These are phyloP conservation scores for Cercospora zeina DNA, from an alignment of 2,329 filamentous ascomycete species.

Conservation along the genomic window DNA sequence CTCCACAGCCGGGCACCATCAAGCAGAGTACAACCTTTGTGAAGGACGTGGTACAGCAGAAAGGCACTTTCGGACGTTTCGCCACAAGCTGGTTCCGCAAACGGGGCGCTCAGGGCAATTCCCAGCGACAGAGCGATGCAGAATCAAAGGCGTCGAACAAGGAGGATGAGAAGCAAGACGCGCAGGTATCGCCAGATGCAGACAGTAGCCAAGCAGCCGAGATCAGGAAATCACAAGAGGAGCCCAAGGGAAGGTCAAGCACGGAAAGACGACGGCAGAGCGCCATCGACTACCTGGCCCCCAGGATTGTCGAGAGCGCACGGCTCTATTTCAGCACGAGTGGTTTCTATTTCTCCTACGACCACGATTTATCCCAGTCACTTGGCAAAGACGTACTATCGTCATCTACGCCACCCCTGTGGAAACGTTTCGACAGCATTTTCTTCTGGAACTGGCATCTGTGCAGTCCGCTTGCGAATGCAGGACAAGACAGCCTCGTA, in stretches of 20 bases:
- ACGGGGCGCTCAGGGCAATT: constrained; percentile 74
- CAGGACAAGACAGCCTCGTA: constrained; percentile 68
- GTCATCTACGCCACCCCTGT: constrained; percentile 60
- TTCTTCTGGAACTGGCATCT: constrained; percentile 93
- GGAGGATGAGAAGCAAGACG: constrained; percentile 40
- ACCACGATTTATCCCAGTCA: constrained; percentile 81
- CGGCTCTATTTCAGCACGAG: constrained; percentile 78
- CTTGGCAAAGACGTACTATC: constrained; percentile 46
- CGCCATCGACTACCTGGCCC: constrained; percentile 58
- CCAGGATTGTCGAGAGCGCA: constrained; percentile 80
- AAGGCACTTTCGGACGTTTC: constrained; percentile 84
- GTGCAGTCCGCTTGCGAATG: constrained; percentile 69
- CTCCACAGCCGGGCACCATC: constrained; percentile 39
- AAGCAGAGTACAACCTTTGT: constrained; percentile 66
- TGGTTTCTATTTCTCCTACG: constrained; percentile 95
- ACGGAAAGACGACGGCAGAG: constrained; percentile 18
- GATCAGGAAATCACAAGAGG: constrained; percentile 11
- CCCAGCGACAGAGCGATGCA: constrained; percentile 68
- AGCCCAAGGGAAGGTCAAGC: constrained; percentile 6
- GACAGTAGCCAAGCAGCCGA: constrained; percentile 29
- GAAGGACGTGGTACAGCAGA: constrained; percentile 81
- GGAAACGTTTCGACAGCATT: constrained; percentile 65
- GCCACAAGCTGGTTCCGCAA: constrained; percentile 89
- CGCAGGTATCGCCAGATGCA: constrained; percentile 33
- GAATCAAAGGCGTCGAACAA: constrained; percentile 45